A percentile compares a stretch with the other conserved stretches of the same genome.
Conservation (phyloP, 306 rosid species). For the Acacia confusa region DNA sequence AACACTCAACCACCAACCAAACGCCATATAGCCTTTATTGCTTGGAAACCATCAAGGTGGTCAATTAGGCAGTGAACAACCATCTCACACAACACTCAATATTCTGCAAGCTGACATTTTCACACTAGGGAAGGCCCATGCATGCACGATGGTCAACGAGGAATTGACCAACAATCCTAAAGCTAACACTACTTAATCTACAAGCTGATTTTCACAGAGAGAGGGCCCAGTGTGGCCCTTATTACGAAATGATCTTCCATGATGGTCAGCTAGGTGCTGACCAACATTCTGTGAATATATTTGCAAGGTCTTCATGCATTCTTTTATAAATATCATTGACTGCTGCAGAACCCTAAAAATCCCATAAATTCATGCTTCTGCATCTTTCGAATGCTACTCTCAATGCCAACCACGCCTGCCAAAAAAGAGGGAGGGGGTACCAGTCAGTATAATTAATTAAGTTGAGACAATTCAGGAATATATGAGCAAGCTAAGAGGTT, state of each 20-base stretch:
- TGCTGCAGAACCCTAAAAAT: slow-evolving; percentile 75
- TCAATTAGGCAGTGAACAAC: background rate
- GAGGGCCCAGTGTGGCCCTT: background rate
- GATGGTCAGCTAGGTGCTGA: slow-evolving; percentile 68
- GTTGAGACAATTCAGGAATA: background rate
- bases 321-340: slow-evolving; percentile 44
- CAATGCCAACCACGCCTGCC: slow-evolving; percentile 70
- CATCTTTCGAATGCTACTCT: slow-evolving; percentile 61
- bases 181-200: background rate
- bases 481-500: background rate
- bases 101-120: background rate
- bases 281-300: slow-evolving; percentile 28
- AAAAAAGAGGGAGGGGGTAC: background rate
- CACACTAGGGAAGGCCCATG: background rate
- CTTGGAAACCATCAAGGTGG: background rate
- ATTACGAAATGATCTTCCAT: slow-evolving; percentile 1
- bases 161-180: background rate
- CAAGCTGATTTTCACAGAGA: slow-evolving; percentile 3
- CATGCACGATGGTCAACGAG: slow-evolving; percentile 47
- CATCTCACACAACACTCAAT: background rate
- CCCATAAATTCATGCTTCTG: slow-evolving; percentile 80
- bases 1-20: slow-evolving; percentile 24
- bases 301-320: slow-evolving; percentile 6
- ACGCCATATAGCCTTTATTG: background rate
- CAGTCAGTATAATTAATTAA: background rate